Conservation (phyloP, 805 yeast genomes). For the Cyberlindnera petersonii region DNA sequence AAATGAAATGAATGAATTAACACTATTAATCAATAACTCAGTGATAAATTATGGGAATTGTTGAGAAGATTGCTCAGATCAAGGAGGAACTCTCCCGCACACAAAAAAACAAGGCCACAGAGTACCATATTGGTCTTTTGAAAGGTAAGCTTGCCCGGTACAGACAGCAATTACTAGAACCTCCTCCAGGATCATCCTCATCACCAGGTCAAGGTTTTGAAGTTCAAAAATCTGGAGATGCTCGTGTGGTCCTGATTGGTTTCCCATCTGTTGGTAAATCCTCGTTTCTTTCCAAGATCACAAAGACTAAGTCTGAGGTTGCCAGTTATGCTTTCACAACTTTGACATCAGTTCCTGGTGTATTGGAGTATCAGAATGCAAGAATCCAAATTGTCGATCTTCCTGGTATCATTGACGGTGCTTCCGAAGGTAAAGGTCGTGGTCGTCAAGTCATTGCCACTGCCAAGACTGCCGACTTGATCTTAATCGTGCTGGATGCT, state of each 20-base stretch:
- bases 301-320: constrained; percentile 90
- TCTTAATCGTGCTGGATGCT: constrained; percentile 92
- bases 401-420: constrained; percentile 97
- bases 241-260: constrained; percentile 91
- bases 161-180: constrained; percentile 87
- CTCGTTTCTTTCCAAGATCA: constrained; percentile 80
- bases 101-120: constrained; percentile 97
- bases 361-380: constrained; percentile 91
- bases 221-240: constrained; percentile 93
- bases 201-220: constrained; percentile 84
- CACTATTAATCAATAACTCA: too few species aligned
- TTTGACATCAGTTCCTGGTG: constrained; percentile 94
- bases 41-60: constrained; percentile 18
- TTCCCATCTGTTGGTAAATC: constrained; percentile 98
- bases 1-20: too few species aligned
- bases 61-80: constrained; percentile 20
- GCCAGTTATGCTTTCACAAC: constrained; percentile 96
- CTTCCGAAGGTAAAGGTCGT: constrained; percentile 95
- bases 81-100: constrained; percentile 81
- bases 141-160: constrained; percentile 94
- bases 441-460: constrained; percentile 97
- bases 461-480: constrained; percentile 89
- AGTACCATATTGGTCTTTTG: constrained; percentile 89
- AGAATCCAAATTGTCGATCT: constrained; percentile 96
- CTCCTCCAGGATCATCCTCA: constrained; percentile 65